phyloP scores from a whole-genome alignment of 129 eudicot species.

The Centaurea solstitialis region DNA sequence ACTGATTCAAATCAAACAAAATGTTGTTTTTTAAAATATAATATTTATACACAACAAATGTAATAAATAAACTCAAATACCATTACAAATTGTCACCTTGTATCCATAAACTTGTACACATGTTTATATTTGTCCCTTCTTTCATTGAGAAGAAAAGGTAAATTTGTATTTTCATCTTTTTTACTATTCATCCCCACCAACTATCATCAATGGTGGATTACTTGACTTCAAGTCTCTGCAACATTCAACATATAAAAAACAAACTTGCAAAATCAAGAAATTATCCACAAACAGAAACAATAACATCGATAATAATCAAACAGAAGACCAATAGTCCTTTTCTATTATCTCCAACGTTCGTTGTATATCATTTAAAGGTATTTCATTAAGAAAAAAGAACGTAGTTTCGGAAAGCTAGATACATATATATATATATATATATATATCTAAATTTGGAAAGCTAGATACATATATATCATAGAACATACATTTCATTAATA shows the following conservation, averaged over 20 bases:
- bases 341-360: too few species aligned
- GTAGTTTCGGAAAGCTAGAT: background rate
- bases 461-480: background rate
- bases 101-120: background rate
- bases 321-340: background rate
- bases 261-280: conserved; percentile 1
- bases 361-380: too few species aligned
- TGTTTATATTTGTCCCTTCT: background rate
- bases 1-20: background rate
- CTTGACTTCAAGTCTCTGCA: conserved; percentile 36
- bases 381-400: too few species aligned
- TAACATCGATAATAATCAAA: background rate
- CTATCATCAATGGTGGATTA: conserved; percentile 35
- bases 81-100: background rate
- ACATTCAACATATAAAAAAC: conserved; percentile 6
- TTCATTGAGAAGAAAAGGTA: background rate
- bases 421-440: background rate
- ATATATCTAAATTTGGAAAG: background rate
- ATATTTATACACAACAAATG: too few species aligned
- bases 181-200: conserved; percentile 21
- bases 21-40: background rate
- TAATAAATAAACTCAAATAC: too few species aligned
- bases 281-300: background rate
- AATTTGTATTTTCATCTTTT: background rate
- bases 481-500: background rate